Evolutionary conservation across 2,329 filamentous ascomycete genomes (phyloP).

Genomic region (Hymenotorrendiella dingleyae): DNA sequence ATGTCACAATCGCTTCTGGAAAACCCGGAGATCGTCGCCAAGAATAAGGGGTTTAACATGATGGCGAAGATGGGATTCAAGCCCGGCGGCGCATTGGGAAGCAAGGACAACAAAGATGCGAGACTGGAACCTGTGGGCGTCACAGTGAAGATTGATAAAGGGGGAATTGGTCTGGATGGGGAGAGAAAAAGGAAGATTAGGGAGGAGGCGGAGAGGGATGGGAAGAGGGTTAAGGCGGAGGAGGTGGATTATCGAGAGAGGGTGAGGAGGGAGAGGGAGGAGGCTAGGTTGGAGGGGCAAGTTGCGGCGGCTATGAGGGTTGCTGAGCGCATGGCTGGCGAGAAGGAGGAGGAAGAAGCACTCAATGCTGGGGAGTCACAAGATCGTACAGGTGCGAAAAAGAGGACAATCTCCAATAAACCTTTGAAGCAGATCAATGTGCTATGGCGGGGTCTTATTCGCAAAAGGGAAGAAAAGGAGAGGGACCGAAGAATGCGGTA

Average conservation of each 20-base stretch:
- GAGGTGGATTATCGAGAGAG: constrained; percentile 69
- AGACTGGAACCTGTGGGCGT: constrained; percentile 69
- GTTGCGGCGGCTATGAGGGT: constrained; percentile 76
- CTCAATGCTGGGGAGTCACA: constrained; percentile 15
- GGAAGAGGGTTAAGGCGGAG: constrained; percentile 57
- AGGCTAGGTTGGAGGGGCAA: constrained; percentile 60
- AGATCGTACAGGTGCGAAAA: constrained; percentile 17
- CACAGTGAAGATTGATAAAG: constrained; percentile 69
- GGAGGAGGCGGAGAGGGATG: constrained; percentile 52
- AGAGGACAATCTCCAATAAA: constrained; percentile 35
- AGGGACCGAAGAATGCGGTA: constrained; percentile 59
- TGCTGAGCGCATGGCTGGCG: constrained; percentile 61
- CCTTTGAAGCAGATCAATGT: constrained; percentile 66
- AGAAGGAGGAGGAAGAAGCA: constrained; percentile 22
- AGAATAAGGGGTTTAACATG: constrained; percentile 88
- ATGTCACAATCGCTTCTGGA: constrained; percentile 69
- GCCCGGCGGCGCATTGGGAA: constrained; percentile 67
- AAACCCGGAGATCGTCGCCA: constrained; percentile 41
- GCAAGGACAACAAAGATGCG: constrained; percentile 38
- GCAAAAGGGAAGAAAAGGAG: constrained; percentile 63
- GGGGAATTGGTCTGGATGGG: constrained; percentile 76
- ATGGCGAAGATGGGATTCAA: constrained; percentile 95
- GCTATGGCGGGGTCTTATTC: constrained; percentile 71
- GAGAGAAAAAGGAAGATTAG: constrained; percentile 74
- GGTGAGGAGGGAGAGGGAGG: constrained; percentile 64